Base-by-base conservation (phyloP, 140 eudicot genomes). In the Anethum foeniculum region DNA sequence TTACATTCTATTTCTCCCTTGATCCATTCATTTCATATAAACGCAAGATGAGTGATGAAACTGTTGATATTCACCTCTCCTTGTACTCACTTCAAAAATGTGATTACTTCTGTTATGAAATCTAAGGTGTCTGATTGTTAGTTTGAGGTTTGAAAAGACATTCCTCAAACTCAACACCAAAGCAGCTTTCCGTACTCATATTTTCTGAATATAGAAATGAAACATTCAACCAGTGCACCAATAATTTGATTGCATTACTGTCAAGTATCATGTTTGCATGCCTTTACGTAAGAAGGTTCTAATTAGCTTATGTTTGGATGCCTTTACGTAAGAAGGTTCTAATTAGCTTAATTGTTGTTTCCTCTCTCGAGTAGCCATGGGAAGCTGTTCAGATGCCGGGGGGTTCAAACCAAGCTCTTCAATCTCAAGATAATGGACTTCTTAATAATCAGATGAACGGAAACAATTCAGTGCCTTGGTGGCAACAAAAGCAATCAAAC, bases 391-490 rank as follows among this genome's bases (percentile, higher is more conserved):
- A 88, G 84, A 75, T 84, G 46, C 91, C 87, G 60, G 83, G 82
- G 80, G 84, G 83, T 87, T 85, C 86, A 2, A 78, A 83, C 86
- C 83, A 84, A 64, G 38, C 83, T 81, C 81, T 73, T 62, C 93
- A 86, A 80, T 79, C 83, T 80, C 91, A 23, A 19, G 68, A 38
- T 80, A 71, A 77, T 46, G 87, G 81, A 10, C 76, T 75, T 62
- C 76, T 73, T 13, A 81, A 84, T 30, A 84, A 84, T 83, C 97
- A 85, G 79, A 72, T 58, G 21, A 89, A 84, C 15, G 93, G 93
- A 19, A 92, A 89, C 52, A 81, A 81, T 83, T 81, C 88, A 34
- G 83, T 71, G n/a, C 88, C 96, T 36, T 92, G 93, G 98, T 88
- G 93, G 96, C 97, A 89, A 80, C 92, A 82, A 74, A 79, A 92